Evolutionary conservation across 345 rosid species (phyloP).

Genomic region (Salix dunnii): DNA sequence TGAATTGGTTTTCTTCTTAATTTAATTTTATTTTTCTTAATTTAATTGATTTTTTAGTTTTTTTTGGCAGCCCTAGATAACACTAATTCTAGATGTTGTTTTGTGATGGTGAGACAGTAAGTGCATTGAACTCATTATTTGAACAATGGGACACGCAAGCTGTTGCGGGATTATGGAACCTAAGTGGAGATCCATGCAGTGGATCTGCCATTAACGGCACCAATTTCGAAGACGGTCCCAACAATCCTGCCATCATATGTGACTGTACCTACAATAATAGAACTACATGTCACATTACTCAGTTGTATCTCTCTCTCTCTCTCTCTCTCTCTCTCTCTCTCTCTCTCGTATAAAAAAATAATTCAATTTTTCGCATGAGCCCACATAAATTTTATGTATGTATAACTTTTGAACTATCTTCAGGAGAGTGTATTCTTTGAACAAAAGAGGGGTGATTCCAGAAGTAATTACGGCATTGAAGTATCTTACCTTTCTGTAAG

Average conservation of each 20-base stretch:
- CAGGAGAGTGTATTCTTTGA: conserved; percentile 28
- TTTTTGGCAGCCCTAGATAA: not conserved
- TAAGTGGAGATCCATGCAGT: conserved; percentile 53
- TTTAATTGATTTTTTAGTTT: too few relatives aligned
- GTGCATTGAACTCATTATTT: conserved; percentile 25
- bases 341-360: too few relatives aligned
- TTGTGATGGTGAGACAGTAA: conserved; percentile 17
- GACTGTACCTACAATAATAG: conserved; percentile 19
- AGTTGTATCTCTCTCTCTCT: conserved; percentile 19
- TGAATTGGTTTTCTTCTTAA: too few relatives aligned
- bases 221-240: not conserved
- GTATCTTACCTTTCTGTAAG: conserved; percentile 20
- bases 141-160: conserved; percentile 26
- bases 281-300: conserved; percentile 31
- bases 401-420: not conserved
- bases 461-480: conserved; percentile 15
- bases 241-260: conserved; percentile 32
- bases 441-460: conserved; percentile 25
- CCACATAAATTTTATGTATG: too few relatives aligned
- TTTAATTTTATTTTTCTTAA: too few relatives aligned
- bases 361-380: too few relatives aligned
- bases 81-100: not conserved
- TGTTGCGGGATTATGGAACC: conserved; percentile 23
- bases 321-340: not conserved
- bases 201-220: conserved; percentile 29